These are phyloP conservation scores for Sphaerostilbella broomeana DNA, from an alignment of 2,329 filamentous ascomycete genomes.

Conservation along the genomic window DNA sequence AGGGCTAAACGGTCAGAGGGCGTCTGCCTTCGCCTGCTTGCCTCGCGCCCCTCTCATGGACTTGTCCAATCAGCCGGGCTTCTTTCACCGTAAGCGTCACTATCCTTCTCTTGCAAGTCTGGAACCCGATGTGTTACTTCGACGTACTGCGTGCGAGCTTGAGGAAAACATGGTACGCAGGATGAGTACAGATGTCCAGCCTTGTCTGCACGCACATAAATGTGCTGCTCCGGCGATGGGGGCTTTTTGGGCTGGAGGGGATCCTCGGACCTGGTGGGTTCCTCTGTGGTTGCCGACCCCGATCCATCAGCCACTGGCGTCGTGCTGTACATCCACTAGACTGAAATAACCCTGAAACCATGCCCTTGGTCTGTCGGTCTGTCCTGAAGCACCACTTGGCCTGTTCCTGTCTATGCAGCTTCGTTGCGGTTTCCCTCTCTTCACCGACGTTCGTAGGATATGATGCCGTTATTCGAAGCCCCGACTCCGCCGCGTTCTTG, in stretches of 20 bases:
- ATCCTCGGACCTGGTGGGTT: too few relatives aligned
- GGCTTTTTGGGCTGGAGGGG: too few relatives aligned
- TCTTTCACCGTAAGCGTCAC: conserved; percentile 12
- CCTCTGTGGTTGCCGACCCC: too few relatives aligned
- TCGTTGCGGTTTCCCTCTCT: conserved; percentile 10
- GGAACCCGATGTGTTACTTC: conserved; percentile 9
- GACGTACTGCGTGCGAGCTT: conserved; percentile 6
- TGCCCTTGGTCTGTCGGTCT: too few relatives aligned
- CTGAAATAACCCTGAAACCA: too few relatives aligned
- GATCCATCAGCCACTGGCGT: too few relatives aligned
- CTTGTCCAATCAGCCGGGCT: conserved; percentile 13
- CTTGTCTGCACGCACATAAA: too few relatives aligned
- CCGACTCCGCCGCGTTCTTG: not conserved
- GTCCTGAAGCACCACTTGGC: too few relatives aligned
- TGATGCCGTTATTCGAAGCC: not conserved
- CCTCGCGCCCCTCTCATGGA: conserved; percentile 10
- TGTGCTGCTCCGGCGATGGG: too few relatives aligned
- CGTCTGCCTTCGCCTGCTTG: conserved; percentile 10
- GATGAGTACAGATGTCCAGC: not conserved
- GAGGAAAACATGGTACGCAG: conserved; percentile 4
- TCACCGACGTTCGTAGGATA: conserved; percentile 11
- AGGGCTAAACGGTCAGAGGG: conserved; percentile 13
- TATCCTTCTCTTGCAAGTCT: conserved; percentile 10
- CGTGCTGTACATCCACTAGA: too few relatives aligned
- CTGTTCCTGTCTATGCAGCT: conserved; percentile 11